Evolutionary conservation across 768 basidiomycete genomes (phyloP).

Genomic region (Rhizopogon vinicolor): DNA sequence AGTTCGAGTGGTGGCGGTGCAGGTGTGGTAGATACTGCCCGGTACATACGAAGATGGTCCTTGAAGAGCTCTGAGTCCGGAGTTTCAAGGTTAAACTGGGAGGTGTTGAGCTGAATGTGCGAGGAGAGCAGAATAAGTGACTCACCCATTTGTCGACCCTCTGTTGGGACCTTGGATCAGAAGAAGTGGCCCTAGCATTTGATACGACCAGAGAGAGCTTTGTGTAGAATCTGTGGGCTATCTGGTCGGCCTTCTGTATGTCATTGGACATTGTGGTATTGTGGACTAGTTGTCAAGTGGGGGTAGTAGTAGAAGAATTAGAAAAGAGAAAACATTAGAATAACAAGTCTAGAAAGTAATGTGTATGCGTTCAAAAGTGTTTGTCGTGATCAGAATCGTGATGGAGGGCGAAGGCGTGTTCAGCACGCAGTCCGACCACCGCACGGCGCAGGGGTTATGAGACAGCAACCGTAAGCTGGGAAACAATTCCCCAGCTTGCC

Average conservation of each 20-base stretch:
- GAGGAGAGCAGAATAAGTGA: slow-evolving; percentile 1
- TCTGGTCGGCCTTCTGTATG: slow-evolving; percentile 75
- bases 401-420: neutral
- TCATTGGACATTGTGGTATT: slow-evolving; percentile 40
- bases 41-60: slow-evolving; percentile 55
- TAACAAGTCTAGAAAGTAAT: slow-evolving; percentile 17
- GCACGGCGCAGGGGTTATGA: slow-evolving; percentile 1
- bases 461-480: slow-evolving; percentile 1
- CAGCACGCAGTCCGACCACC: slow-evolving; percentile 1
- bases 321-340: slow-evolving; percentile 24
- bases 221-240: slow-evolving; percentile 77
- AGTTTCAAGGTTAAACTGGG: slow-evolving; percentile 78
- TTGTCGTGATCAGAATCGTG: neutral
- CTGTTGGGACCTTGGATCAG: slow-evolving; percentile 34
- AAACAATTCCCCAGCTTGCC: neutral
- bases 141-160: slow-evolving; percentile 83
- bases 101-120: neutral
- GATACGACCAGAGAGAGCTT: slow-evolving; percentile 76
- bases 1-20: slow-evolving; percentile 50
- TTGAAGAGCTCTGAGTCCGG: slow-evolving; percentile 68
- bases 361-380: neutral
- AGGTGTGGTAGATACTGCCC: slow-evolving; percentile 44
- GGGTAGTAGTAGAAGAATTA: slow-evolving; percentile 27
- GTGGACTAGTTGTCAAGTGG: slow-evolving; percentile 9
- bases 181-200: slow-evolving; percentile 65